A percentile compares a stretch with the other conserved stretches of the same genome.
Evolutionary conservation across 495 filamentous ascomycete species (phyloP).

Genomic region (Darksidea phi): DNA sequence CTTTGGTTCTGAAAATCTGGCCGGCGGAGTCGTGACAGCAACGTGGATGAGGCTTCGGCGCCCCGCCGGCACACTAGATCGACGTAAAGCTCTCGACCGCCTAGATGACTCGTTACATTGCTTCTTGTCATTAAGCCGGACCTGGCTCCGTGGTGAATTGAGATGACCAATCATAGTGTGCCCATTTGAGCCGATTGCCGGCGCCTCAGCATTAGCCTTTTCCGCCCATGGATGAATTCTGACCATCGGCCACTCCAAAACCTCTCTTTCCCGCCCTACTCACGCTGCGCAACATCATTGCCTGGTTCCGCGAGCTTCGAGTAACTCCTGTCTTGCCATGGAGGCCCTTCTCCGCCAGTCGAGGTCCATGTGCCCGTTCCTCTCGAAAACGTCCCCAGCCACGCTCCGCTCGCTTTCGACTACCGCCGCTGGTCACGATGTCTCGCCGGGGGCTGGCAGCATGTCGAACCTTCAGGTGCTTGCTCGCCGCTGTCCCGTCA

Average conservation of each 20-base stretch:
- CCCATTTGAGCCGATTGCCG: no score
- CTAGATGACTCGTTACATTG: background rate
- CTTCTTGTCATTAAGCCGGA: background rate
- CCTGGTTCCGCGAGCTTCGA: background rate
- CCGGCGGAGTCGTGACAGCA: no score
- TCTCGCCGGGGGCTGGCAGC: conserved; percentile 77
- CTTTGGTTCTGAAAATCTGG: no score
- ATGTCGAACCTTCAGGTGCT: conserved; percentile 97
- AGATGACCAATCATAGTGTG: no score
- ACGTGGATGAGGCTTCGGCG: background rate
- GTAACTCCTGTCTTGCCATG: conserved; percentile 53
- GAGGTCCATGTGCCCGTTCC: conserved; percentile 91
- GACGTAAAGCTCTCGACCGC: background rate
- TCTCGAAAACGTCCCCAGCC: conserved; percentile 87
- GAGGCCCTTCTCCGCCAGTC: conserved; percentile 92
- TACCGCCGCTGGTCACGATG: conserved; percentile 61
- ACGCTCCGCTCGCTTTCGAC: conserved; percentile 88
- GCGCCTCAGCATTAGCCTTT: no score
- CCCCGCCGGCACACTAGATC: background rate
- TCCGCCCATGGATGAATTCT: no score
- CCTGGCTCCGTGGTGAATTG: background rate
- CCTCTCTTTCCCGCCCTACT: background rate
- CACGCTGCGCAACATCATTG: background rate
- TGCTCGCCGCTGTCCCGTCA: conserved; percentile 93
- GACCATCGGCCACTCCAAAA: background rate